Evolutionary conservation across 1,284 basidiomycete genomes (phyloP).

Genomic region (Melampsora americana): DNA sequence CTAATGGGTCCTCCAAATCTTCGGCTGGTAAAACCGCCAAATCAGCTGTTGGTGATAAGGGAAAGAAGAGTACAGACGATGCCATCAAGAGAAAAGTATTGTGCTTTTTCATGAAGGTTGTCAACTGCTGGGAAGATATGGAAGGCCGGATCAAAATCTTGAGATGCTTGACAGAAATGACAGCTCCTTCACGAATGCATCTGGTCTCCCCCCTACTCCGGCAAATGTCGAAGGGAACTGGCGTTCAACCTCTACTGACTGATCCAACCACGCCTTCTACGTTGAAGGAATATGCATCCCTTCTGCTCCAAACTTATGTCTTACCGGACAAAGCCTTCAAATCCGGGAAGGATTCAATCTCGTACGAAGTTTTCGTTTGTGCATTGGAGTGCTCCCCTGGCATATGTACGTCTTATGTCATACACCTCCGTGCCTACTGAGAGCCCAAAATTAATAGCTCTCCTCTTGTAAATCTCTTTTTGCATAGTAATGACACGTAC

Average conservation of each 20-base stretch:
- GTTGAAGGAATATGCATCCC: slow-evolving; percentile 25
- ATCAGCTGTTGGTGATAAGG: background rate
- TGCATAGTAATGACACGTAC: slow-evolving; percentile 7
- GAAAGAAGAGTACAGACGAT: background rate
- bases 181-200: slow-evolving; percentile 18
- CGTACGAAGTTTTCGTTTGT: slow-evolving; percentile 24
- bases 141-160: slow-evolving; percentile 34
- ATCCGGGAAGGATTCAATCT: slow-evolving; percentile 24
- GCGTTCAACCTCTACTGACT: background rate
- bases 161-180: slow-evolving; percentile 25
- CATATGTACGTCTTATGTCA: background rate
- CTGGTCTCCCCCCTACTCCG: slow-evolving; percentile 23
- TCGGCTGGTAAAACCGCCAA: background rate
- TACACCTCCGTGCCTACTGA: background rate
- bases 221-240: slow-evolving; percentile 12
- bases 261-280: background rate
- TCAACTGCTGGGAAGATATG: slow-evolving; percentile 40
- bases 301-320: slow-evolving; percentile 39
- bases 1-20: background rate
- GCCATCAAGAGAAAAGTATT: slow-evolving; percentile 17
- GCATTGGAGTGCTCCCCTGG: slow-evolving; percentile 26
- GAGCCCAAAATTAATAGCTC: background rate
- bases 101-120: slow-evolving; percentile 37
- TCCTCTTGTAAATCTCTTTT: background rate
- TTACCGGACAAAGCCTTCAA: slow-evolving; percentile 9